phyloP scores from a whole-genome alignment of 148 eudicot species.

The Dianthus caryophyllus region DNA sequence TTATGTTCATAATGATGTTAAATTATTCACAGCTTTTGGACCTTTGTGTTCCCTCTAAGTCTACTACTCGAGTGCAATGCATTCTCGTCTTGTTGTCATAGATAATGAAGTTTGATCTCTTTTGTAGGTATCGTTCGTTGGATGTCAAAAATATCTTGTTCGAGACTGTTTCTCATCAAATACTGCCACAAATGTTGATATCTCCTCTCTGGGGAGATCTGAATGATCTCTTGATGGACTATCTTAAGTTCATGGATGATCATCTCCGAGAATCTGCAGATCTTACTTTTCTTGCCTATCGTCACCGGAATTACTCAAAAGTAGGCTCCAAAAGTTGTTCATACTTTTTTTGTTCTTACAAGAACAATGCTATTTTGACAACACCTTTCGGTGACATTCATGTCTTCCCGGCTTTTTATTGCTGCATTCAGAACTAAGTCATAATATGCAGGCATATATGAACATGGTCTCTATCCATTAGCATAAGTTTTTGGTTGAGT shows the following conservation, averaged over 20 bases:
- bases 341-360: neutral
- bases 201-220: slow-evolving; percentile 76
- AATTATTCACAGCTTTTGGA: slow-evolving; percentile 7
- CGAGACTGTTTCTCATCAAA: slow-evolving; percentile 80
- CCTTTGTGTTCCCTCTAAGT: neutral
- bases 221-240: slow-evolving; percentile 58
- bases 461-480: no score
- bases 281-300: slow-evolving; percentile 92
- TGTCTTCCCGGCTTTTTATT: neutral
- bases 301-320: slow-evolving; percentile 89
- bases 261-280: slow-evolving; percentile 92
- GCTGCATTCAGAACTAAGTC: neutral
- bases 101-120: slow-evolving; percentile 9
- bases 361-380: neutral
- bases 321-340: slow-evolving; percentile 34
- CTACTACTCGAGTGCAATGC: neutral
- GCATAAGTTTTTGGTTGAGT: no score
- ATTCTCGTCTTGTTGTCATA: slow-evolving; percentile 16
- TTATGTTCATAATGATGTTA: no score
- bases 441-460: neutral
- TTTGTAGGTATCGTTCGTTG: slow-evolving; percentile 70
- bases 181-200: slow-evolving; percentile 73
- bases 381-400: neutral
- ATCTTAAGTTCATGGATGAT: slow-evolving; percentile 88
- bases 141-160: slow-evolving; percentile 89